Base-by-base conservation (phyloP, 495 filamentous ascomycete species). In the Aspergillus affinis region DNA sequence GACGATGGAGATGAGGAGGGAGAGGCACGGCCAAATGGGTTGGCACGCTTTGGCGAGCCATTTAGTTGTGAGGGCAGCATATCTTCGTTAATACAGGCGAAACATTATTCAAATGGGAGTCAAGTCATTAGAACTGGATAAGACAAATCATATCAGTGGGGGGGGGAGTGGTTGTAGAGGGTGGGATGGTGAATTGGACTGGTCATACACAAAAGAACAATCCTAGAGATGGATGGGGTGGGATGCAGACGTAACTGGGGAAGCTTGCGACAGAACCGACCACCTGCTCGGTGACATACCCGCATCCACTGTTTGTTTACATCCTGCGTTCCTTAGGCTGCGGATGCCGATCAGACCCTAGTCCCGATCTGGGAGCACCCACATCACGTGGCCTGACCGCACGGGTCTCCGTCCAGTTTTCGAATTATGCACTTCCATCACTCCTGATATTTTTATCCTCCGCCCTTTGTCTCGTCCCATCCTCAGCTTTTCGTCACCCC, bases 1-100 rank as follows among this genome's bases (percentile, higher is more conserved):
- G 89, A 78, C 21, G 78, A 82, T 45, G 86, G 81, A 32, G 88
- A 88, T 27, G 87, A 79, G 2, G 84, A 87, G 10, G 77, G 75
- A 3, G 90, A 86, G 58, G 76, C 86, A 73, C 79, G 84, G 45
- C 68, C 74, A 70, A 96, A 95, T 5, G 89, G 89, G 77, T 88
- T 93, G 68, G 86, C 89, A 62, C 91, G 88, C 82, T 85, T 83
- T 60, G 75, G 74, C 63, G 78, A 75, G 67, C 68, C 71, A 65
- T 78, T 80, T 32, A 78, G 50, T 50, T 78, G 76, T 52, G 76
- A 79, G 45, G 78, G 74, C 57, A 79, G 71, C 78, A 80, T 80
- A 60, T 62, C 59, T 60, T 59, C 55, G 53, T 67, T 56, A 56
- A 61, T 61, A n/a, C 73, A 64, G 72, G 63, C 69, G 62, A 62